These are phyloP conservation scores for Alternaria triticina DNA, from an alignment of 2,329 filamentous ascomycete species.

Conservation along the genomic window DNA sequence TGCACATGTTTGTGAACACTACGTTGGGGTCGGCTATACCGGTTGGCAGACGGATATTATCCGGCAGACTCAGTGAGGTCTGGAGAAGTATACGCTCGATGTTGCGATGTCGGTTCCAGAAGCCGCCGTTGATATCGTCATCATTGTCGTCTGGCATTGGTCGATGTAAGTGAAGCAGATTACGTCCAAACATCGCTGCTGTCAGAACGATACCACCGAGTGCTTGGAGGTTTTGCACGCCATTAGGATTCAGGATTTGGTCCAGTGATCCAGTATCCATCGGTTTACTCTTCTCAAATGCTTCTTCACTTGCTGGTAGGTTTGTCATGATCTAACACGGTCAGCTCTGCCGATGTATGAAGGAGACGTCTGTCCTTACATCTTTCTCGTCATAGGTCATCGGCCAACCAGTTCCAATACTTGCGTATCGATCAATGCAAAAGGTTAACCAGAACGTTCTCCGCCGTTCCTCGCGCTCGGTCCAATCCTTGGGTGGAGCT, in stretches of 20 bases:
- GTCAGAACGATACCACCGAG: conserved; percentile 83
- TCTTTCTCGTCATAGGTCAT: conserved; percentile 93
- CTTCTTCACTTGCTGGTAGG: conserved; percentile 82
- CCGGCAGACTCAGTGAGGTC: conserved; percentile 82
- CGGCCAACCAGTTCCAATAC: conserved; percentile 96
- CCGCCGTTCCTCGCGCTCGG: conserved; percentile 86
- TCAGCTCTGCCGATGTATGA: conserved; percentile 7
- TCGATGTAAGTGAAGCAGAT: conserved; percentile 88
- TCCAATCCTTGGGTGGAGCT: conserved; percentile 88
- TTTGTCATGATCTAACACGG: conserved; percentile 73
- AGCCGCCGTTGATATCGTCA: conserved; percentile 86
- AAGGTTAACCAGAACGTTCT: conserved; percentile 97
- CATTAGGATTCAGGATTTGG: conserved; percentile 72
- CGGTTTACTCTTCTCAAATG: conserved; percentile 79
- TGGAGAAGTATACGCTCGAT: conserved; percentile 92
- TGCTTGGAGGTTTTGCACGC: conserved; percentile 75
- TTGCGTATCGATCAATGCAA: conserved; percentile 87
- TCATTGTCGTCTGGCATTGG: conserved; percentile 82
- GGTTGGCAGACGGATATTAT: conserved; percentile 76
- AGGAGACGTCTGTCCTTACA: conserved; percentile 51
- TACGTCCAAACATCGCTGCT: conserved; percentile 89
- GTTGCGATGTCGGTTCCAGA: conserved; percentile 90
- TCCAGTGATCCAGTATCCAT: conserved; percentile 73
- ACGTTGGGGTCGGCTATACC: conserved; percentile 82
- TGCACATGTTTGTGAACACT: conserved; percentile 94